phyloP scores from a whole-genome alignment of 345 rosid species.

The Melaleuca quinquenervia region DNA sequence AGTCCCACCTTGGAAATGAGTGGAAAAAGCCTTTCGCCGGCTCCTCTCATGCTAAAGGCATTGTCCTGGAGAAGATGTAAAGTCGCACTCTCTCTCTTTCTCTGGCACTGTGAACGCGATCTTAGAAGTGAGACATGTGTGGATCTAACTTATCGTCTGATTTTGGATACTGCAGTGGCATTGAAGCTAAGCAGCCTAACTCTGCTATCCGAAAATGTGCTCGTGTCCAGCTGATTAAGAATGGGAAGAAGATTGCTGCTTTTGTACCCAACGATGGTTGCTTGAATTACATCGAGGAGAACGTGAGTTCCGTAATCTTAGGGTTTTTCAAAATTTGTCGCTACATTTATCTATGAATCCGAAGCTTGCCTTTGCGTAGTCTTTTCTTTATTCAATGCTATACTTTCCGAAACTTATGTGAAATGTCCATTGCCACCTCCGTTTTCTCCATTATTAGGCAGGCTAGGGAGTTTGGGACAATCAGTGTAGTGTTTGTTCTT shows the following conservation, averaged over 20 bases:
- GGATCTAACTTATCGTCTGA: background rate
- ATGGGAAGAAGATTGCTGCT: slow-evolving; percentile 30
- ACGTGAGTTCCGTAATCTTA: slow-evolving; percentile 4
- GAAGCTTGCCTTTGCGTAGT: background rate
- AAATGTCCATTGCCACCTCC: background rate
- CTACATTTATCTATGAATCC: background rate
- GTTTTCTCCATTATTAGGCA: background rate
- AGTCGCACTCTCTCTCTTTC: background rate
- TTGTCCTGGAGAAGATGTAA: slow-evolving; percentile 63
- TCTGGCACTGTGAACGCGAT: background rate
- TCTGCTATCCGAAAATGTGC: slow-evolving; percentile 33
- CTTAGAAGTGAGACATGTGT: background rate
- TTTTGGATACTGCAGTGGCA: slow-evolving; percentile 11
- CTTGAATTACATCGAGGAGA: slow-evolving; percentile 31
- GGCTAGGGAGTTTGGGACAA: background rate
- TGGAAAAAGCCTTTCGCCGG: slow-evolving; percentile 79
- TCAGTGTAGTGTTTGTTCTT: background rate
- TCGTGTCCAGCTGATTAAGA: slow-evolving; percentile 29
- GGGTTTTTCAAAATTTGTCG: background rate
- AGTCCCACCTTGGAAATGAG: slow-evolving; percentile 54
- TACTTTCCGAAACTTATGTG: background rate
- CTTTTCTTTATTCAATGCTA: background rate
- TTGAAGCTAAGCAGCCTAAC: slow-evolving; percentile 31
- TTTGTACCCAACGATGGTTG: slow-evolving; percentile 32
- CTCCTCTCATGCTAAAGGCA: slow-evolving; percentile 64